Base-by-base conservation (phyloP, 78 protist species). In the Reticulomyxa filosa region DNA sequence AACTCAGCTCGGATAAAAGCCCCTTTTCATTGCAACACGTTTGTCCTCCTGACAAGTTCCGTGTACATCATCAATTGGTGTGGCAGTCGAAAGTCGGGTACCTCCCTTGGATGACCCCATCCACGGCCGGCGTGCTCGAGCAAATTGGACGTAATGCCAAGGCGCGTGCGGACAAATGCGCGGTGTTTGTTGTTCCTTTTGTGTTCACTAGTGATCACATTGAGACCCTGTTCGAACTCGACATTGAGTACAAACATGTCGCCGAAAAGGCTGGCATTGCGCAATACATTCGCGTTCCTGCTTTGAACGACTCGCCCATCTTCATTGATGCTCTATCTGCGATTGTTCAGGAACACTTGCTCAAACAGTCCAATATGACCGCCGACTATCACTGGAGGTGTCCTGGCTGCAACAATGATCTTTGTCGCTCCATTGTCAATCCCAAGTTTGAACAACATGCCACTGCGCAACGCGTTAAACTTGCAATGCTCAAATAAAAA, bases 181-280 rank as follows among this genome's bases (percentile, higher is more conserved):
- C 30, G 26, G 39, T 55, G 11, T 33, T 55, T 29, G 59, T 55
- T 55, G 59, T 55, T 8, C 59, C 59, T 10, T 32, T 55, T 11
- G 30, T 29, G 39, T 55, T 55, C 30, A 33, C 30, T 8, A 55
- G 30, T 33, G 59, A 55, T 10, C 59, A 55, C 59, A 55, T 55
- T 8, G 59, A 55, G 59, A 55, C 59, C 8, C 59, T 55, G 8
- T 29, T 32, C 11, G 59, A 55, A 10, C 26, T 55, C 59, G 59
- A 55, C 59, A 55, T 55, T 29, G 59, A 66, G 59, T 66, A 66
- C 57, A 29, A 33, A 10, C 65, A 67, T 61, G 32, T 67, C 25
- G 72, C 72, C 2, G 72, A 67, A 62, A 62, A 68, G 64, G 65
- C 64, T 0, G 73, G 73, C 64, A 55, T 68, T 55, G 26, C 1